Evolutionary conservation across 2,329 filamentous ascomycete species (phyloP), one percentile per base, ranked within the genome.

Genomic region (Whalleya microplaca): DNA sequence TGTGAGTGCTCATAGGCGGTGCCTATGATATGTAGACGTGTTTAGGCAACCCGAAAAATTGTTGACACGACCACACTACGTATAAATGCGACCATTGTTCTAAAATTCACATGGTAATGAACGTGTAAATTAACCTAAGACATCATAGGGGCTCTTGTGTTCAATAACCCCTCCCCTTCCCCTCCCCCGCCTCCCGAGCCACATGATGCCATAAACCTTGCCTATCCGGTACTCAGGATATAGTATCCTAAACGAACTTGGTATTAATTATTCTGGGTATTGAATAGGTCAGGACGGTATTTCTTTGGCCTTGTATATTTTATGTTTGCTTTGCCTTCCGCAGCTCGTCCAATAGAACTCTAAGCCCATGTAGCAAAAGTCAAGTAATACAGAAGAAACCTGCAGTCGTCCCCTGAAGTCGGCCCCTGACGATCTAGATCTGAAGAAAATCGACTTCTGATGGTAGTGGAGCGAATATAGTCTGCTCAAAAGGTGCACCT

Each of bases 291-390:
- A 29, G 20, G 21, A 9, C 14, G 2, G 43, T 12, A 21, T 32
- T 4, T 14, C 41, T 12, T 20, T 29, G 23, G 19, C 8, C 8
- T 37, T 20, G 9, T 21, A 10, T 21, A 40, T 46, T 46, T 16
- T 7, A 49, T 59, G 58, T 61, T 61, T 62, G 60, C 53, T 53
- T 56, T 19, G 16, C 9, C 41, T 40, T 53, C 56, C 62, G 61
- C 56, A 62, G 48, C 57, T 55, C 29, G 54, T 56, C 58, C 56
- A 53, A 58, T 20, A 19, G 27, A 27, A 14, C 16, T 48, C 41
- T 16, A 50, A 44, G 42, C 16, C 12, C 20, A 42, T 50, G 42
- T 52, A 48, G 58, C 21, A 29, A 56, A 41, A 18, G 12, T 40
- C 14, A 21, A 37, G 51, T 49, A 40, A 47, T 29, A 54, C 53